phyloP scores from a whole-genome alignment of 441 rosid species.

The Erodium trifolium region DNA sequence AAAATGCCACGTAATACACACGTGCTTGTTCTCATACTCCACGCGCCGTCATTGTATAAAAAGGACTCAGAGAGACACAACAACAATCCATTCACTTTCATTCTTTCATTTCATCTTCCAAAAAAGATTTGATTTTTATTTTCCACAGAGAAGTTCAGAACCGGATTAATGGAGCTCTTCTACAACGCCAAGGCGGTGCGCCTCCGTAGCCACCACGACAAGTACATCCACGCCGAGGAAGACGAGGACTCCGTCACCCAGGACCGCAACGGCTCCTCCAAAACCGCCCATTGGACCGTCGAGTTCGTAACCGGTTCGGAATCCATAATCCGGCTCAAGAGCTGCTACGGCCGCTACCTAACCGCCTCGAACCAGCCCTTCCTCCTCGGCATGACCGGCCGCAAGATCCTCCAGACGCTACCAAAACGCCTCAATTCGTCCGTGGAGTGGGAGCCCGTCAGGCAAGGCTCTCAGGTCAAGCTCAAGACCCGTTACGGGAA shows the following conservation, averaged over 20 bases:
- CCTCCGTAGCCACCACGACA: slow-evolving; percentile 48
- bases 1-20: too few species aligned
- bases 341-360: slow-evolving; percentile 48
- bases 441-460: slow-evolving; percentile 32
- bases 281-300: slow-evolving; percentile 47
- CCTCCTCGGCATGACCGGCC: not conserved
- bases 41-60: too few species aligned
- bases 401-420: slow-evolving; percentile 21
- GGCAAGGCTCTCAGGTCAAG: slow-evolving; percentile 24
- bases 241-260: slow-evolving; percentile 52
- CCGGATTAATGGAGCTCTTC: too few species aligned
- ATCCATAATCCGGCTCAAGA: slow-evolving; percentile 38
- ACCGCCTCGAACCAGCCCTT: slow-evolving; percentile 15
- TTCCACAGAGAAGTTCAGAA: too few species aligned
- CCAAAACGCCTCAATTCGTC: slow-evolving; percentile 12
- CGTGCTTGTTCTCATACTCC: too few species aligned
- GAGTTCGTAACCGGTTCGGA: slow-evolving; percentile 34
- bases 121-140: too few species aligned
- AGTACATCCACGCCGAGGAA: slow-evolving; percentile 44
- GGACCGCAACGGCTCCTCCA: slow-evolving; percentile 43
- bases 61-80: too few species aligned
- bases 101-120: too few species aligned
- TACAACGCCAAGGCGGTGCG: slow-evolving; percentile 32
- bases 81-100: too few species aligned
- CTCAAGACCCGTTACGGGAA: slow-evolving; percentile 22